Conservation (phyloP, 768 basidiomycete species). For the Amanita rubescens region DNA sequence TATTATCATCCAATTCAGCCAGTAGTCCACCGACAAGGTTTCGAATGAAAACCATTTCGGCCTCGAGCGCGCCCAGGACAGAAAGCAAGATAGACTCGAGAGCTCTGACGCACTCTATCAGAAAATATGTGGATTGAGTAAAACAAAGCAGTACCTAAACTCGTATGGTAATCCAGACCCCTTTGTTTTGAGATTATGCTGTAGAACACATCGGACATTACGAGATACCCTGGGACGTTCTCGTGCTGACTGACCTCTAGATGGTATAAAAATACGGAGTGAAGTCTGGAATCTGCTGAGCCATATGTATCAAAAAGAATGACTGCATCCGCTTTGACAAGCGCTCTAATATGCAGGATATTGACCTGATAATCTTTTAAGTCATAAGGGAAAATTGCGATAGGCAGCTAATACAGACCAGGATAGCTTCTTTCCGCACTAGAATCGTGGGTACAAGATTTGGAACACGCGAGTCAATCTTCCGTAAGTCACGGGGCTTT, state of each 20-base stretch:
- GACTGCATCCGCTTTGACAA: conserved; percentile 89
- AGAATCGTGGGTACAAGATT: conserved; percentile 95
- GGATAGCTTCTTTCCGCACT: conserved; percentile 77
- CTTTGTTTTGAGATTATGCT: conserved; percentile 82
- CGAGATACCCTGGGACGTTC: conserved; percentile 1
- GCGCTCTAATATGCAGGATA: conserved; percentile 89
- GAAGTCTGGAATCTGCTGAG: conserved; percentile 76
- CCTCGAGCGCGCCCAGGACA: conserved; percentile 87
- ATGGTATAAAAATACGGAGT: conserved; percentile 84
- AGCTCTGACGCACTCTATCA: conserved; percentile 45
- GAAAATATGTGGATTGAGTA: not conserved
- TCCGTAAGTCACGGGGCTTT: conserved; percentile 91
- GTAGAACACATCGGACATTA: not conserved
- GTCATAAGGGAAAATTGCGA: conserved; percentile 1
- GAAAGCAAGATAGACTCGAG: conserved; percentile 90
- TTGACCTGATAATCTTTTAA: conserved; percentile 53
- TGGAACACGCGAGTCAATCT: conserved; percentile 91
- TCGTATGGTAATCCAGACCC: conserved; percentile 73
- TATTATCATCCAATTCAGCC: conserved; percentile 91
- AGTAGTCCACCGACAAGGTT: conserved; percentile 85
- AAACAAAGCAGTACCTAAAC: conserved; percentile 47
- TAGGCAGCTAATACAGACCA: conserved; percentile 42
- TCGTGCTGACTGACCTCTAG: conserved; percentile 48
- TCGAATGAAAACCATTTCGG: conserved; percentile 92
- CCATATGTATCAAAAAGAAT: conserved; percentile 91